Conservation (phyloP, 2,329 filamentous ascomycete genomes). For the Ophiostoma montium region DNA sequence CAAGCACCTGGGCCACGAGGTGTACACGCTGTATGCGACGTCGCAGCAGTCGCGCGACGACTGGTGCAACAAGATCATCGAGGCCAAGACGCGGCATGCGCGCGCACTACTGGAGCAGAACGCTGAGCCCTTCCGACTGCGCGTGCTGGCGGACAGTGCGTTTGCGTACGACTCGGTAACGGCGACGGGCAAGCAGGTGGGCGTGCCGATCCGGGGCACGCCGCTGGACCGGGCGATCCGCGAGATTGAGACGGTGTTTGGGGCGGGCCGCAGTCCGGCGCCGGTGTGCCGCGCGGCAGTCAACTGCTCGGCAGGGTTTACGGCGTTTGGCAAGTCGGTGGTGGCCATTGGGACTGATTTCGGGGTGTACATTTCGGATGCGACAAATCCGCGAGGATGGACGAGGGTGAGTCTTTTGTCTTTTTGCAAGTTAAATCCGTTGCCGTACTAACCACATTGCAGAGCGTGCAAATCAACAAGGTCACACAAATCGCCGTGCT, state of each 20-base stretch:
- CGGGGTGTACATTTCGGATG: slow-evolving; percentile 81
- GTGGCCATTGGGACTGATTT: slow-evolving; percentile 91
- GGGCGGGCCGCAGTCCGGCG: slow-evolving; percentile 52
- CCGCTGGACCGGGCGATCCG: slow-evolving; percentile 82
- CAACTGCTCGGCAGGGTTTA: slow-evolving; percentile 87
- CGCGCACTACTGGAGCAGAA: slow-evolving; percentile 81
- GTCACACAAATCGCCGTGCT: slow-evolving; percentile 91
- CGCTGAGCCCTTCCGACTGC: slow-evolving; percentile 84
- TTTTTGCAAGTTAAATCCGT: not conserved
- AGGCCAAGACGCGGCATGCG: slow-evolving; percentile 89
- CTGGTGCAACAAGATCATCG: slow-evolving; percentile 88
- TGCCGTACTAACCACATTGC: slow-evolving; percentile 1
- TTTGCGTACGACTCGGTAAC: slow-evolving; percentile 64
- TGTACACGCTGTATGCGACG: slow-evolving; percentile 80
- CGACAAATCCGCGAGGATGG: slow-evolving; percentile 84
- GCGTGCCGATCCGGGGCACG: slow-evolving; percentile 74
- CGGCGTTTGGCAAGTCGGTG: slow-evolving; percentile 69
- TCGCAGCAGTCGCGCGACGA: slow-evolving; percentile 61
- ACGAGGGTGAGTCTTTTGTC: slow-evolving; percentile 47
- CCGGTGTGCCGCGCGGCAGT: slow-evolving; percentile 76
- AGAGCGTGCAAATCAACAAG: slow-evolving; percentile 62
- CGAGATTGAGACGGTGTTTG: slow-evolving; percentile 71
- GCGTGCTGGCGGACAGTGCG: slow-evolving; percentile 82
- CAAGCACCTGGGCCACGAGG: slow-evolving; percentile 88
- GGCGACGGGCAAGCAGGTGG: slow-evolving; percentile 42